Evolutionary conservation across 768 basidiomycete genomes (phyloP).

Genomic region (Cyclocybe cylindracea): DNA sequence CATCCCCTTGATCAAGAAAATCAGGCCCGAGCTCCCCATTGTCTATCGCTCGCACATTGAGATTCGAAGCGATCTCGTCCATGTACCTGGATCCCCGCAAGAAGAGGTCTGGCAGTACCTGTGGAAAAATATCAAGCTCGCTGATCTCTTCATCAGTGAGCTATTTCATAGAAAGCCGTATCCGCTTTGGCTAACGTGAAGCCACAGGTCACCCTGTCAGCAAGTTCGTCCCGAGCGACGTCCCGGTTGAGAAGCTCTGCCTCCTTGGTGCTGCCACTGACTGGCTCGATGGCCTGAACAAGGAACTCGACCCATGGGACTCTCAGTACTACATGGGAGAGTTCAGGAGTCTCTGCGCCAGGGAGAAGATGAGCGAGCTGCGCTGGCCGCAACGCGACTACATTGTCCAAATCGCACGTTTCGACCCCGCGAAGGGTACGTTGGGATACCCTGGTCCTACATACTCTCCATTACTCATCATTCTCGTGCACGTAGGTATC

Average conservation of each 20-base stretch:
- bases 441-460: not conserved
- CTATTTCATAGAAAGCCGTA: not conserved
- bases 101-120: conserved; percentile 94
- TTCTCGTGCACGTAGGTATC: conserved; percentile 56
- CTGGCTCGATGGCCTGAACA: conserved; percentile 95
- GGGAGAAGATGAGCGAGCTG: conserved; percentile 81
- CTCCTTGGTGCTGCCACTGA: conserved; percentile 85
- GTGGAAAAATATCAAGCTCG: conserved; percentile 88
- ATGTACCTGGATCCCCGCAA: conserved; percentile 80
- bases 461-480: not conserved
- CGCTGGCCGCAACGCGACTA: conserved; percentile 83
- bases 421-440: conserved; percentile 73
- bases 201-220: conserved; percentile 78
- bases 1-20: conserved; percentile 88
- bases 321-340: conserved; percentile 89
- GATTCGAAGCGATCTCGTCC: conserved; percentile 85
- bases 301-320: conserved; percentile 79
- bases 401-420: conserved; percentile 90
- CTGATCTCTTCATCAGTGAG: conserved; percentile 88
- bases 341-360: conserved; percentile 74
- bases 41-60: conserved; percentile 96
- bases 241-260: conserved; percentile 67
- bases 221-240: conserved; percentile 90
- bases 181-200: no score
- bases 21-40: conserved; percentile 83